Conservation (phyloP, 164 flowering plant genomes). For the Sedum album region DNA sequence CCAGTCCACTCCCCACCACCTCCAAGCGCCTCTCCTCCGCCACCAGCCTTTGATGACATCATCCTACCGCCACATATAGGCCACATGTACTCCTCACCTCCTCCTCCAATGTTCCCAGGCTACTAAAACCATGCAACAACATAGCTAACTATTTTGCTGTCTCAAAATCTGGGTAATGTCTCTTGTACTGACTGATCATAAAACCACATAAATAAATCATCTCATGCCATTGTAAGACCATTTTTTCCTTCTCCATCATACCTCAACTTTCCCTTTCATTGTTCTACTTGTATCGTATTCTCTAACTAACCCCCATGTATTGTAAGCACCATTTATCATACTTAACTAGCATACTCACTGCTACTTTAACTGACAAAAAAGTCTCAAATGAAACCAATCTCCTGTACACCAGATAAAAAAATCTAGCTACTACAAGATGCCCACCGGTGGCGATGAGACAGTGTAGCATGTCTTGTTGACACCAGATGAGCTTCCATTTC, state of each 20-base stretch:
- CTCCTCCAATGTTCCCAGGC: constrained; percentile 53
- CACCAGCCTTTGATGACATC: constrained; percentile 14
- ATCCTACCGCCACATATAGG: constrained; percentile 35
- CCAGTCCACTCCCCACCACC: not conserved
- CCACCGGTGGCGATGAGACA: not conserved
- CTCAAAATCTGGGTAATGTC: not conserved
- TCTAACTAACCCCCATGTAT: not conserved
- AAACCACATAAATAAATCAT: not conserved
- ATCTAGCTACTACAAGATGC: not conserved
- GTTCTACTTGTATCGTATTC: not conserved
- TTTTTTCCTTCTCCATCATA: not conserved
- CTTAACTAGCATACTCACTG: no score
- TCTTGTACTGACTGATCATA: not conserved
- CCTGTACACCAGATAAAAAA: not conserved
- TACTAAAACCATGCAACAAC: constrained; percentile 21
- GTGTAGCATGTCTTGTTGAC: not conserved
- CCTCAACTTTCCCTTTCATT: not conserved
- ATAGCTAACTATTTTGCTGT: not conserved
- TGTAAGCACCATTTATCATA: not conserved
- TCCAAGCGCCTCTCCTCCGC: not conserved
- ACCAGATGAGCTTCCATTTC: not conserved
- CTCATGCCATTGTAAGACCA: not conserved
- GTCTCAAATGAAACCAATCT: not conserved
- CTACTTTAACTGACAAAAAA: no score
- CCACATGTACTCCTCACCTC: constrained; percentile 38